Evolutionary conservation across 2,329 filamentous ascomycete species (phyloP).

Genomic region (Trichoderma sp.): DNA sequence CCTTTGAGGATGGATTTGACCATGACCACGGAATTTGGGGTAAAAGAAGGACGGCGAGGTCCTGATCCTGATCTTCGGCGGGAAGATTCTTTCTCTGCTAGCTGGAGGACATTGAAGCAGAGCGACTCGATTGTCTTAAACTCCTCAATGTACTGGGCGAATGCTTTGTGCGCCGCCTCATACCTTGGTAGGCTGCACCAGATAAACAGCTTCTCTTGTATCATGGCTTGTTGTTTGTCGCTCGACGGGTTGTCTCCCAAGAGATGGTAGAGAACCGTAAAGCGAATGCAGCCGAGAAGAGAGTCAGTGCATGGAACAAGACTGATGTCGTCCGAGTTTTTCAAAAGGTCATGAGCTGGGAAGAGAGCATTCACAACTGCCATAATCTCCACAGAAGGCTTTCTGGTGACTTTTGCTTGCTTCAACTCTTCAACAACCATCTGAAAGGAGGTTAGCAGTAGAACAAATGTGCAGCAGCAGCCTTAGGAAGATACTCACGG

Average conservation of each 20-base stretch:
- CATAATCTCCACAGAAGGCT: conserved; percentile 30
- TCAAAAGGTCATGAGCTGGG: conserved; percentile 28
- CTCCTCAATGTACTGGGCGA: conserved; percentile 35
- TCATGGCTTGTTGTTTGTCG: conserved; percentile 24
- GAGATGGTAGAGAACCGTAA: conserved; percentile 36
- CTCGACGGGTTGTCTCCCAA: conserved; percentile 29
- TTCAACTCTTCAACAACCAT: conserved; percentile 10
- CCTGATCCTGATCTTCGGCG: not conserved
- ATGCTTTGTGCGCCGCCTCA: conserved; percentile 28
- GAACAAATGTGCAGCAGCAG: no score
- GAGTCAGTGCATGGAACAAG: conserved; percentile 32
- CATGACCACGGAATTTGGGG: conserved; percentile 3
- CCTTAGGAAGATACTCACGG: conserved; percentile 27
- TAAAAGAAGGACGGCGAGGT: not conserved
- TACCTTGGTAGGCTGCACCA: conserved; percentile 37
- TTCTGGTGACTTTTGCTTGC: conserved; percentile 11
- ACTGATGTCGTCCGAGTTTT: conserved; percentile 27
- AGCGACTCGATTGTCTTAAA: conserved; percentile 35
- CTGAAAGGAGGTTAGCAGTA: not conserved
- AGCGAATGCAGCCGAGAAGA: conserved; percentile 37
- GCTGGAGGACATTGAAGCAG: conserved; percentile 29
- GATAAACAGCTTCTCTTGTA: conserved; percentile 33
- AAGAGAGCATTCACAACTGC: conserved; percentile 39
- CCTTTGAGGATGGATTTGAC: conserved; percentile 12
- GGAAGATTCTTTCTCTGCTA: conserved; percentile 19